Conservation (phyloP, 2,329 filamentous ascomycete genomes). For the Stylonectria norvegica region DNA sequence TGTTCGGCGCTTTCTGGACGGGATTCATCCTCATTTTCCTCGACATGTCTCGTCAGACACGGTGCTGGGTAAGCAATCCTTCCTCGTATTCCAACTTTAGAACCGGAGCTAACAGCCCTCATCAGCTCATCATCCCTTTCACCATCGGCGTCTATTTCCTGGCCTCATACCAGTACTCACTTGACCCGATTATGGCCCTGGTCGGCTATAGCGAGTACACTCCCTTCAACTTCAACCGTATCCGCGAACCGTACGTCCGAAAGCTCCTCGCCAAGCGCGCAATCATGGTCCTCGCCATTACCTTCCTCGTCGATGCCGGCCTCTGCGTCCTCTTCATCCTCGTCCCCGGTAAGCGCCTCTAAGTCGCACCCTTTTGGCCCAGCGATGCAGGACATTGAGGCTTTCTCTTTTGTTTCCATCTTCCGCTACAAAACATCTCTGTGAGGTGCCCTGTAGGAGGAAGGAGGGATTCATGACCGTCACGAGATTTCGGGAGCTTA, state of each 20-base stretch:
- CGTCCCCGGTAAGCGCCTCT: constrained; percentile 83
- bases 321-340: constrained; percentile 89
- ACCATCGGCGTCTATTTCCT: constrained; percentile 86
- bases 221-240: constrained; percentile 83
- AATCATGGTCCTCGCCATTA: constrained; percentile 73
- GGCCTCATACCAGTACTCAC: constrained; percentile 88
- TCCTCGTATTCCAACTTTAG: neutral
- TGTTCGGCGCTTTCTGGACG: constrained; percentile 93
- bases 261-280: constrained; percentile 81
- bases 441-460: constrained; percentile 15
- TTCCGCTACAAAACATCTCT: constrained; percentile 13
- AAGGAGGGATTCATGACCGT: constrained; percentile 26
- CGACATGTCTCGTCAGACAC: constrained; percentile 66
- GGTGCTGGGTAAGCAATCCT: constrained; percentile 72
- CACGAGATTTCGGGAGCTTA: constrained; percentile 26
- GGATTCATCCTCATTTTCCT: constrained; percentile 92
- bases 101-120: constrained; percentile 13
- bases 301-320: constrained; percentile 73
- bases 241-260: constrained; percentile 87
- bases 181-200: constrained; percentile 87
- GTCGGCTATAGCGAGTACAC: constrained; percentile 95
- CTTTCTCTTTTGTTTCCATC: constrained; percentile 10
- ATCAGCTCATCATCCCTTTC: constrained; percentile 77
- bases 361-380: constrained; percentile 22
- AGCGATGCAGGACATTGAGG: constrained; percentile 25